Percentiles rank a stretch among this genome's conserved stretches.
Evolutionary conservation across 257 asterid species (phyloP).

Genomic region (Fraxinus pennsylvanica): DNA sequence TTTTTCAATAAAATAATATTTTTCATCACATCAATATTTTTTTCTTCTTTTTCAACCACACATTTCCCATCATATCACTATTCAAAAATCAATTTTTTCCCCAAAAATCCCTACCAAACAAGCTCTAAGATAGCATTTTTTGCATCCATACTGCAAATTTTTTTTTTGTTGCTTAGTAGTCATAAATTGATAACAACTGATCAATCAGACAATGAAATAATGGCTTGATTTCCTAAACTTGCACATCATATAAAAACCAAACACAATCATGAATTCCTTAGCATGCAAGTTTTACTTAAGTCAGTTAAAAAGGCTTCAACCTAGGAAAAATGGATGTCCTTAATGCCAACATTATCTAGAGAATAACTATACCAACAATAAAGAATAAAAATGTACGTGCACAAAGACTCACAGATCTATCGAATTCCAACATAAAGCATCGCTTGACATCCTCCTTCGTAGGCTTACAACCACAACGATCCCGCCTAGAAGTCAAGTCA

Average conservation of each 20-base stretch:
- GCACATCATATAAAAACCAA: slow-evolving; percentile 1
- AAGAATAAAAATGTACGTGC: slow-evolving; percentile 1
- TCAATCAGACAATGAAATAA: background rate
- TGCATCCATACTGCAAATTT: background rate
- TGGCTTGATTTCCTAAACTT: background rate
- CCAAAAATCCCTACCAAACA: too few species aligned
- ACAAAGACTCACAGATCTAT: slow-evolving; percentile 64
- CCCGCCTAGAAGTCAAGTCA: slow-evolving; percentile 77
- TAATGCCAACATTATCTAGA: slow-evolving; percentile 10
- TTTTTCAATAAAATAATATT: too few species aligned
- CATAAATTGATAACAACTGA: background rate
- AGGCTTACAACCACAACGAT: slow-evolving; percentile 86
- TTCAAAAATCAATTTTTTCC: too few species aligned
- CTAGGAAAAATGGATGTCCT: slow-evolving; percentile 4
- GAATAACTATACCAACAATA: slow-evolving; percentile 13
- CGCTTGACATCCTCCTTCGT: slow-evolving; percentile 72
- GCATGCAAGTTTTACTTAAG: background rate
- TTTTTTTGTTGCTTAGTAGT: background rate
- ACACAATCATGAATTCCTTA: slow-evolving; percentile 4
- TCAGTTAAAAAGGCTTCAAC: slow-evolving; percentile 5
- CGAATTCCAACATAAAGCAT: slow-evolving; percentile 80
- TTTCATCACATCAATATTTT: too few species aligned
- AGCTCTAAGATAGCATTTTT: background rate
- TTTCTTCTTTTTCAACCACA: too few species aligned
- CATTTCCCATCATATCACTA: too few species aligned